Conservation (phyloP, 192 early-diverging fungal species). For the Chytriomyces sp. region DNA sequence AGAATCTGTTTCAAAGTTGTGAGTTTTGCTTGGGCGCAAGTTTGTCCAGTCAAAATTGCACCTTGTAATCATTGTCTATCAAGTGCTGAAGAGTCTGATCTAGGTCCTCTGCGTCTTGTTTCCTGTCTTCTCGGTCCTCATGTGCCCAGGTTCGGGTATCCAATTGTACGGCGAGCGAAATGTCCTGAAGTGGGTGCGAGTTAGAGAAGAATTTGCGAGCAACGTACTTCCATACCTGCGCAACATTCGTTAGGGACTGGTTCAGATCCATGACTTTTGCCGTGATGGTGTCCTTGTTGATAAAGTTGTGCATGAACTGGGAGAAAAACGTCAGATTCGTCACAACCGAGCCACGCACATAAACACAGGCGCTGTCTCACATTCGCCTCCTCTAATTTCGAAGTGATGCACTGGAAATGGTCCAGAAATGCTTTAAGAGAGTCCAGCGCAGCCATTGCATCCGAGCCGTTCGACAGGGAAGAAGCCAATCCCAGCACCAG, state of each 20-base stretch:
- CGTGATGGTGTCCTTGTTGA: constrained; percentile 12
- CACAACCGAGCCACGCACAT: not conserved
- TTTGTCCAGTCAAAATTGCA: not conserved
- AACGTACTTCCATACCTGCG: not conserved
- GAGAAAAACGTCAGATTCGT: not conserved
- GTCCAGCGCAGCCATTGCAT: not conserved
- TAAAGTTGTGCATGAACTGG: constrained; percentile 25
- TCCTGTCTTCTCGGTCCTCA: constrained; percentile 38
- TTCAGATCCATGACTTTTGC: constrained; percentile 7
- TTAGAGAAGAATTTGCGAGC: not conserved
- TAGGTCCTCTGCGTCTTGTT: constrained; percentile 33
- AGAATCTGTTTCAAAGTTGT: constrained; percentile 9
- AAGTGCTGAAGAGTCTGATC: constrained; percentile 38
- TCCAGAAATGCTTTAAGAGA: not conserved
- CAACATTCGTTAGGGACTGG: not conserved
- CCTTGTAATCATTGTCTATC: constrained; percentile 44
- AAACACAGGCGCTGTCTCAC: not conserved
- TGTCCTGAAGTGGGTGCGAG: not conserved
- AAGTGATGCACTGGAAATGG: not conserved
- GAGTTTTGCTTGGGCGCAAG: not conserved
- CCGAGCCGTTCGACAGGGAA: not conserved
- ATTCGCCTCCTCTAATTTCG: not conserved
- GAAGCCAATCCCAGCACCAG: not conserved
- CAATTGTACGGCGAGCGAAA: constrained; percentile 16
- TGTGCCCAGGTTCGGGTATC: constrained; percentile 30